Evolutionary conservation across 2,329 filamentous ascomycete species (phyloP).

Genomic region (Penicillium sp.): DNA sequence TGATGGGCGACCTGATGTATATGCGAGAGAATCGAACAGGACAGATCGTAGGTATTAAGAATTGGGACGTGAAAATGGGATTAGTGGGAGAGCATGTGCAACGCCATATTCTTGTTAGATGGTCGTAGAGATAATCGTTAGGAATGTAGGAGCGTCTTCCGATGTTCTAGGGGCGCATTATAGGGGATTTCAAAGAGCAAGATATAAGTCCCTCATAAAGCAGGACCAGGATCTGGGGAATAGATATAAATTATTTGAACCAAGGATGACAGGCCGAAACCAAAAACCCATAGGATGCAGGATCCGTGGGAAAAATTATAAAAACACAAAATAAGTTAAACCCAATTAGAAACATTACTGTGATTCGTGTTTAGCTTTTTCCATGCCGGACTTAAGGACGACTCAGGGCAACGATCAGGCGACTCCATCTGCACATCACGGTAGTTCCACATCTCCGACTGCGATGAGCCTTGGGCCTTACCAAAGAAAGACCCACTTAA

Average conservation of each 20-base stretch:
- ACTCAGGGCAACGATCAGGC: conserved; percentile 2
- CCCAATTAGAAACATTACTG: not conserved
- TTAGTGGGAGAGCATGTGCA: not conserved
- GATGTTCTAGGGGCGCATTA: not conserved
- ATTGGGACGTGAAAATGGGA: not conserved
- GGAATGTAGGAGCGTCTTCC: not conserved
- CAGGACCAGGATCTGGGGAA: not conserved
- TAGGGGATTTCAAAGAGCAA: not conserved
- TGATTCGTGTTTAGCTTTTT: not conserved
- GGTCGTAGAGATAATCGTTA: not conserved
- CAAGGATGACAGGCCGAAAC: not conserved
- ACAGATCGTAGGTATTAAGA: not conserved
- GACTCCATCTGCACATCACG: not conserved
- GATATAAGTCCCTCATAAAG: not conserved
- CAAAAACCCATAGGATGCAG: not conserved
- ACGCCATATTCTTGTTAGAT: not conserved
- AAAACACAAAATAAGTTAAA: not conserved
- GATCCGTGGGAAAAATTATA: not conserved
- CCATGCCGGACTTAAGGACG: not conserved
- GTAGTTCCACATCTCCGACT: conserved; percentile 1
- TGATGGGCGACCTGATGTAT: conserved; percentile 18
- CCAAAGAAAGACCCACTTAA: not conserved
- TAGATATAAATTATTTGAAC: not conserved
- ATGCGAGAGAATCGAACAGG: not conserved
- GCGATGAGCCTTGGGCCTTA: conserved; percentile 6